Base-by-base conservation (phyloP, 495 filamentous ascomycete genomes). In the Penicillium lividum region DNA sequence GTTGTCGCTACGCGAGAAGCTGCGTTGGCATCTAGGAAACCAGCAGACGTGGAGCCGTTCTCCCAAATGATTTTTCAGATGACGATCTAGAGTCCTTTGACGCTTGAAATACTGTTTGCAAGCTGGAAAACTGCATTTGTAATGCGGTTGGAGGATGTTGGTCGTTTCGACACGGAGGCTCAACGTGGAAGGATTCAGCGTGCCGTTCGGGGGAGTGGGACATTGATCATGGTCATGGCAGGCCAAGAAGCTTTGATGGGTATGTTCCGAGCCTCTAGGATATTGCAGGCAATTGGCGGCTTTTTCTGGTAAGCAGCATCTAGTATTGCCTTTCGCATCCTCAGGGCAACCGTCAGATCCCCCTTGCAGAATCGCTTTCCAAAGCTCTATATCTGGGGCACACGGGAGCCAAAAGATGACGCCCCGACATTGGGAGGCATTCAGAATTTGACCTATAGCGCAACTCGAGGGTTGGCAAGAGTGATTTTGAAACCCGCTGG, bases 31-130 rank as follows among this genome's bases (percentile, higher is more conserved):
- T 16, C 44, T 57, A 13, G 58, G 55, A 9, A 64, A 60, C 60
- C 57, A 63, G 53, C 63, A 66, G n/a, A 53, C 18, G 47, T 63
- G 45, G 22, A 76, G 76, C 18, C 60, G 70, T 54, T 75, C 77
- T 18, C 61, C 58, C 8, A 71, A 71, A 49, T 79, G 77, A 22
- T 71, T 75, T 18, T 68, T 67, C 43, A 72, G 68, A 54, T 86
- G 82, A n/a, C 82, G 72, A 57, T 79, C 82, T 1, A 83, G 63
- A 57, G 82, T 79, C 54, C 82, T 80, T 18, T 73, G 73, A 47
- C 80, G 64, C 60, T 77, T 79, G 58, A 81, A 80, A 10, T 59
- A 53, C 1, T 59, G 63, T 51, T 68, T 67, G 45, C 68, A 76
- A 13, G 54, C 56, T 9, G 53, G 46, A 7, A 63, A 25, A 4